Conservation (phyloP, 2,329 filamentous ascomycete species). For the Aureobasidium melanogenum region DNA sequence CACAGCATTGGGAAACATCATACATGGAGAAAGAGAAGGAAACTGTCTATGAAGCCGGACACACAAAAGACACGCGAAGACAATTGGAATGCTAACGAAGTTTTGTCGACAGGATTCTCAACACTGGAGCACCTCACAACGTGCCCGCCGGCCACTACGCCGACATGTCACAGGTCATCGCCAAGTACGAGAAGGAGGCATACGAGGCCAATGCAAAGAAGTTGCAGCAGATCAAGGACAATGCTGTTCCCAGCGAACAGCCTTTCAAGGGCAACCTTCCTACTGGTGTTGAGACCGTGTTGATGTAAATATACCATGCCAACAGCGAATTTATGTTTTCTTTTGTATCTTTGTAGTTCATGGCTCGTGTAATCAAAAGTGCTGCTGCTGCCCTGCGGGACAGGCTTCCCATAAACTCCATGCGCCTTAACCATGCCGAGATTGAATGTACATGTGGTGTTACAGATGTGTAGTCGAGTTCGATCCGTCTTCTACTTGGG, state of each 20-base stretch:
- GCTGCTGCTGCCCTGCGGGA: neutral
- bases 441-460: conserved; percentile 4
- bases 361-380: conserved; percentile 5
- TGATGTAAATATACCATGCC: conserved; percentile 9
- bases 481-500: neutral
- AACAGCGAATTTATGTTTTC: conserved; percentile 5
- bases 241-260: conserved; percentile 24
- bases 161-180: conserved; percentile 51
- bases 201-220: conserved; percentile 49
- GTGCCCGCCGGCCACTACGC: conserved; percentile 51
- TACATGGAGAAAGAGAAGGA: neutral
- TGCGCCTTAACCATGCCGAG: conserved; percentile 1
- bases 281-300: neutral
- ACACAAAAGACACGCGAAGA: neutral
- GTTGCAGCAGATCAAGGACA: conserved; percentile 33
- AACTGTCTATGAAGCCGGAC: neutral
- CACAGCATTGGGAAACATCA: neutral
- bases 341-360: neutral
- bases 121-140: conserved; percentile 55
- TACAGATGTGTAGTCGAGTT: neutral
- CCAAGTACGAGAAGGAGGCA: conserved; percentile 53
- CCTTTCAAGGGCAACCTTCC: conserved; percentile 7
- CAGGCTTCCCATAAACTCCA: conserved; percentile 4
- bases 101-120: conserved; percentile 45
- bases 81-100: conserved; percentile 10